These are phyloP conservation scores for Allium cepa DNA, from an alignment of 106 monocot genomes.

Conservation along the genomic window DNA sequence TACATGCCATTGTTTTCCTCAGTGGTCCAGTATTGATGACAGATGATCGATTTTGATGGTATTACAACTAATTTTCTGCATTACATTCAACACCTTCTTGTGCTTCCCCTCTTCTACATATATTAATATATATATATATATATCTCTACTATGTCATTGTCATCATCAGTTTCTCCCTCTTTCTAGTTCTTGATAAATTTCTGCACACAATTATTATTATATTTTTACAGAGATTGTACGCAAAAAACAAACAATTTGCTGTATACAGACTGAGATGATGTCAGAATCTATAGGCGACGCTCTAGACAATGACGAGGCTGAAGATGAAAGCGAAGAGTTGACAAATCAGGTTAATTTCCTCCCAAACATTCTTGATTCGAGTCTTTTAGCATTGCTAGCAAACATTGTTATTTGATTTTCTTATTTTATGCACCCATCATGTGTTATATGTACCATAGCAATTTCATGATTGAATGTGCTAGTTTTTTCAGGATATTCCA, in stretches of 20 bases:
- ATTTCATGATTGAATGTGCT: too few relatives aligned
- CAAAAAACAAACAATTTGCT: slow-evolving; percentile 1
- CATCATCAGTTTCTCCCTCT: neutral
- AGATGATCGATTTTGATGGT: too few relatives aligned
- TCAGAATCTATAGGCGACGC: slow-evolving; percentile 75
- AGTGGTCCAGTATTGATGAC: too few relatives aligned
- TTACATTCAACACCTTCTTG: neutral
- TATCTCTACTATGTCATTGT: neutral
- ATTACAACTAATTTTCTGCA: neutral
- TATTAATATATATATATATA: neutral
- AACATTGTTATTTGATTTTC: too few relatives aligned
- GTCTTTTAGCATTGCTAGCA: too few relatives aligned
- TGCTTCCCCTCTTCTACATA: neutral
- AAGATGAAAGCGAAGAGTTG: slow-evolving; percentile 87
- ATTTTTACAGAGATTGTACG: neutral
- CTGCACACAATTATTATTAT: neutral
- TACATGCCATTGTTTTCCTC: too few relatives aligned
- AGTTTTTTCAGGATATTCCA: too few relatives aligned
- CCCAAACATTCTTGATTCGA: neutral
- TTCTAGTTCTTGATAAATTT: neutral
- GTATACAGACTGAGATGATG: slow-evolving; percentile 89
- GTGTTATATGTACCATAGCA: too few relatives aligned
- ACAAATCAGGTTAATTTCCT: slow-evolving; percentile 62
- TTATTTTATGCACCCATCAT: too few relatives aligned
- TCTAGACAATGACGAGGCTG: slow-evolving; percentile 79